These are phyloP conservation scores for Thozetella sp. DNA, from an alignment of 495 filamentous ascomycete genomes.

Conservation along the genomic window DNA sequence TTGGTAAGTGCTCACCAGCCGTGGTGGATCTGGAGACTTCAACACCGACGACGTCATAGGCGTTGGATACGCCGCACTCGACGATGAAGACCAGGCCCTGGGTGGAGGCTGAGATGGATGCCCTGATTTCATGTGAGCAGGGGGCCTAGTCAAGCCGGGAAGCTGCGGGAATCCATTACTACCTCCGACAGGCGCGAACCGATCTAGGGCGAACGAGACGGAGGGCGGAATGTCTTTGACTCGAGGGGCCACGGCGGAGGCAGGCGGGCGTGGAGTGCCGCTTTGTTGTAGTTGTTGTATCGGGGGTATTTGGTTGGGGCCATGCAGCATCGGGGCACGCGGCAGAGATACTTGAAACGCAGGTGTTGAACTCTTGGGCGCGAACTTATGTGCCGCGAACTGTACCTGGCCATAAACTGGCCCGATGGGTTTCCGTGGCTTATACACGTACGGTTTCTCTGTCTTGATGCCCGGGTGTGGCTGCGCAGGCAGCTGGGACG, in stretches of 20 bases:
- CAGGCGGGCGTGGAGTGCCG: conserved; percentile 1
- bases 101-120: conserved; percentile 27
- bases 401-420: conserved; percentile 27
- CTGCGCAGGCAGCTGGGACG: conserved; percentile 2
- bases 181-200: conserved; percentile 38
- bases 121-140: conserved; percentile 36
- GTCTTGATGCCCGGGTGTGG: conserved; percentile 13
- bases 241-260: not conserved
- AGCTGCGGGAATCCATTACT: conserved; percentile 39
- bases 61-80: conserved; percentile 17
- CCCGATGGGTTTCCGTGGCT: conserved; percentile 42
- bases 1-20: conserved; percentile 23
- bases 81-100: conserved; percentile 24
- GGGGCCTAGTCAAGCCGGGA: conserved; percentile 35
- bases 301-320: conserved; percentile 5
- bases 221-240: conserved; percentile 5
- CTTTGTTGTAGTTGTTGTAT: conserved; percentile 9
- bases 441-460: conserved; percentile 57
- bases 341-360: no score
- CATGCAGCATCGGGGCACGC: conserved; percentile 1
- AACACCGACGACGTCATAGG: conserved; percentile 29
- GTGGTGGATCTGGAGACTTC: conserved; percentile 22
- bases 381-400: conserved; percentile 41
- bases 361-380: no score
- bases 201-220: conserved; percentile 24